Conservation (phyloP, 441 rosid genomes). For the Gossypium gossypioides region DNA sequence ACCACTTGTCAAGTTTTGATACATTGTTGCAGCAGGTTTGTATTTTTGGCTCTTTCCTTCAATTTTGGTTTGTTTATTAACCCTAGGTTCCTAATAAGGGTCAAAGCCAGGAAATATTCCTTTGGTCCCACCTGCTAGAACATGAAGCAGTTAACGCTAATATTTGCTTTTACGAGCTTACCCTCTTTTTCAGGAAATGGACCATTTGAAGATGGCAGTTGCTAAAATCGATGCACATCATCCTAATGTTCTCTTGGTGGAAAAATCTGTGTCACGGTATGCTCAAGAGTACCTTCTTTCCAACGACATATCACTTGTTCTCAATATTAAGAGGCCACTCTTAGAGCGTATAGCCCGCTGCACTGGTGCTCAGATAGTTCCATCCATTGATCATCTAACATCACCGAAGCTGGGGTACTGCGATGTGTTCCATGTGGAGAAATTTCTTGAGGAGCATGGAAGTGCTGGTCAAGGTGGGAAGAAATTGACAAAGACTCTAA, state of each 20-base stretch:
- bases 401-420: constrained; percentile 59
- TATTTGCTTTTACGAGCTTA: constrained; percentile 13
- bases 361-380: constrained; percentile 70
- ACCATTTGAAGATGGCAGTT: constrained; percentile 78
- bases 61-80: constrained; percentile 15
- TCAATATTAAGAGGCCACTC: constrained; percentile 60
- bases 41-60: constrained; percentile 19
- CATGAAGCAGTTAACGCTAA: neutral
- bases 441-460: constrained; percentile 50
- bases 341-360: constrained; percentile 71
- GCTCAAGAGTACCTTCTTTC: constrained; percentile 70
- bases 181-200: constrained; percentile 52
- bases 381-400: constrained; percentile 60
- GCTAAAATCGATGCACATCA: constrained; percentile 59
- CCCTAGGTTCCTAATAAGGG: constrained; percentile 9
- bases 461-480: constrained; percentile 48
- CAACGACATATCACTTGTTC: constrained; percentile 68
- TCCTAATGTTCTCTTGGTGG: constrained; percentile 69
- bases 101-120: constrained; percentile 6
- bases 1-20: constrained; percentile 68
- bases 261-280: constrained; percentile 64
- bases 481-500: constrained; percentile 53
- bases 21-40: constrained; percentile 74
- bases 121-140: neutral
- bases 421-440: constrained; percentile 56